Evolutionary conservation across 75 land plant species (phyloP), one percentile per base, ranked within the genome.

Genomic region (Pseudotsuga menziesii): DNA sequence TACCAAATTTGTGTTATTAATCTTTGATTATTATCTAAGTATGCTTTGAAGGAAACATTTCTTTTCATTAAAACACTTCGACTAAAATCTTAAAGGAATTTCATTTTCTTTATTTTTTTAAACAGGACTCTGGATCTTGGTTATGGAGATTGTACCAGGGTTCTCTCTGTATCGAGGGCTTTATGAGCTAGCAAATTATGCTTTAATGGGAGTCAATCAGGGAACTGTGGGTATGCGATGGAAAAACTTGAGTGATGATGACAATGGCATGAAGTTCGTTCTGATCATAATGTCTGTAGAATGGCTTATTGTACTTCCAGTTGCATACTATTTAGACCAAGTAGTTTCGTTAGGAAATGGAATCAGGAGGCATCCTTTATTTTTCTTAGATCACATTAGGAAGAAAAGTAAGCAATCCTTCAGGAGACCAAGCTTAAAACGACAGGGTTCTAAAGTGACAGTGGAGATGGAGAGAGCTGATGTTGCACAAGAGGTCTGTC

Each of bases 111-210:
- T 29, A 44, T 44, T 44, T 67, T 52, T 62, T 80, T 35, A 66
- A 26, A 35, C 58, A 6, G 55, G 86, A 80, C 80, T 59, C 29
- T 86, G 89, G 83, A 79, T 97, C 44, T 78, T 89, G 63, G 84
- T 80, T 57, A 83, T 97, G 98, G 95, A 97, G 82, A 77, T 97
- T 41, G 78, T 83, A 75, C 99, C 98, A n/a, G 90, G 88, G 35
- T 97, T 97, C 78, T 84, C 98, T 39, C 75, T 95, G 3, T 94
- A 83, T 80, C 76, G 95, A 72, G 99, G 95, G 19, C 81, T 97
- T 54, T 97, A 90, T 79, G 99, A 97, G 77, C 84, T 94, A 74
- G 80, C 84, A 32, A 88, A 89, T 27, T 91, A 87, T 88, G 67
- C 95, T 41, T 84, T 86, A 56, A 77, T 20, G 14, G 99, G 83